Evolutionary conservation across 352 stramenopile genomes (phyloP), one percentile per base, ranked within the genome.

Genomic region (Pythium myriotylum): DNA sequence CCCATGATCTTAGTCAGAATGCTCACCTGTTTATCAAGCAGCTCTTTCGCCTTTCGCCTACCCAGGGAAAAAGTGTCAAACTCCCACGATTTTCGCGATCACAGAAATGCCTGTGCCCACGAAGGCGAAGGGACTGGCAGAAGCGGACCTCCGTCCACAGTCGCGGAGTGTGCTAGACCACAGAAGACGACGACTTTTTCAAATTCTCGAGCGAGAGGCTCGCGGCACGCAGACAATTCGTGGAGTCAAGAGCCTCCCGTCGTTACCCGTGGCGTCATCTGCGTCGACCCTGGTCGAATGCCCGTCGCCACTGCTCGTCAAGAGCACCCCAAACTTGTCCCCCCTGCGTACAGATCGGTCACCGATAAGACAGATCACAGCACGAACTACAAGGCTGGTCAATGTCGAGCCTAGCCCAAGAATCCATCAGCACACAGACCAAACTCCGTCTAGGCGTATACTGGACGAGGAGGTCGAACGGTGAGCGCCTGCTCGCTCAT

Each of bases 171-270:
- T 50, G 40, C 54, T 46, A 5, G 54, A 68, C 6, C 61, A 54
- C 39, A 45, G 61, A 5, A 48, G 50, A n/a, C 47, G 50, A 1
- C 39, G 55, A 23, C 40, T 70, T 4, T 55, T 54, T 19, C 39
- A 68, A 16, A 39, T 68, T 27, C 49, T 68, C 4, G 61, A 63
- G 40, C 61, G 55, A 22, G 55, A 70, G 27, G 45, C 54, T 3
- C 40, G 33, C 47, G 32, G 47, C 13, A 3, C 49, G 4, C 40
- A 32, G 5, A 26, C 32, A 2, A 27, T 81, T 8, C 62, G 64
- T 56, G 67, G 50, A 2, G 55, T 40, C 4, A 75, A 67, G 45
- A 88, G 68, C 41, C 49, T 88, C 6, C 74, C 72, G 2, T 69
- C 69, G 14, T 48, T 85, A 7, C 20, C 58, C 1, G 9, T 68